phyloP scores from a whole-genome alignment of 176 grass and related monocot genomes.

The Hyparrhenia diplandra region DNA sequence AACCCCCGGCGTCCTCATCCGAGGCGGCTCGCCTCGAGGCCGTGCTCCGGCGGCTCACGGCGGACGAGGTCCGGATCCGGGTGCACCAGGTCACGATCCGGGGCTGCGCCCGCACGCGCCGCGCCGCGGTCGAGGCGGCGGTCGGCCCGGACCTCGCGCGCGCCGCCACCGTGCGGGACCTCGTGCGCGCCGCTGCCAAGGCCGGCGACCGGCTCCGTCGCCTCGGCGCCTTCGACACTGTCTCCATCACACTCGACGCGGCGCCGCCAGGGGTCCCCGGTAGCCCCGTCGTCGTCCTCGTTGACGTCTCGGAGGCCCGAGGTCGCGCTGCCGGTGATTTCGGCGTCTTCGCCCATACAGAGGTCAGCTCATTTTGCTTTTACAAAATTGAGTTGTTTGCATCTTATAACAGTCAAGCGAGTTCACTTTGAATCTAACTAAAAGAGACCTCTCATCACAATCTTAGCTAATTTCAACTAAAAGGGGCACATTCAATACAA shows the following conservation, averaged over 20 bases:
- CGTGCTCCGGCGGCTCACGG: conserved; percentile 32
- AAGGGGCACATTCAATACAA: not conserved
- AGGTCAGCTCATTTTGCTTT: conserved; percentile 35
- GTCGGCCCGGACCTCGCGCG: conserved; percentile 53
- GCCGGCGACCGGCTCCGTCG: conserved; percentile 61
- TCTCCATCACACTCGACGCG: conserved; percentile 71
- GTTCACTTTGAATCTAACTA: no score
- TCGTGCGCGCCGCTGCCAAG: conserved; percentile 54
- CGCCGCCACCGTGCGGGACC: conserved; percentile 69
- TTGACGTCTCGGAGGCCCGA: conserved; percentile 64
- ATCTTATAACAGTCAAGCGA: not conserved
- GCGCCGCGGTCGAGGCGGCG: conserved; percentile 52
- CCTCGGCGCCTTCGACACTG: conserved; percentile 61
- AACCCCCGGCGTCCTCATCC: no score
- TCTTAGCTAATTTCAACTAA: not conserved
- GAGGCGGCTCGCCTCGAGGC: no score
- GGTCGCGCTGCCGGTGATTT: conserved; percentile 47
- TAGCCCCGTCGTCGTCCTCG: conserved; percentile 46
- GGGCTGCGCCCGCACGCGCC: conserved; percentile 42
- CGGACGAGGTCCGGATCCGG: conserved; percentile 60
- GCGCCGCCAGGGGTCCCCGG: conserved; percentile 48
- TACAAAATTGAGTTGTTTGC: not conserved
- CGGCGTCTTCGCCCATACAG: conserved; percentile 39
- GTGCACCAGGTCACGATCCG: conserved; percentile 70
- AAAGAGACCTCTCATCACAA: not conserved